Base-by-base conservation (phyloP, 2,329 filamentous ascomycete genomes). In the Apiospora sp. region DNA sequence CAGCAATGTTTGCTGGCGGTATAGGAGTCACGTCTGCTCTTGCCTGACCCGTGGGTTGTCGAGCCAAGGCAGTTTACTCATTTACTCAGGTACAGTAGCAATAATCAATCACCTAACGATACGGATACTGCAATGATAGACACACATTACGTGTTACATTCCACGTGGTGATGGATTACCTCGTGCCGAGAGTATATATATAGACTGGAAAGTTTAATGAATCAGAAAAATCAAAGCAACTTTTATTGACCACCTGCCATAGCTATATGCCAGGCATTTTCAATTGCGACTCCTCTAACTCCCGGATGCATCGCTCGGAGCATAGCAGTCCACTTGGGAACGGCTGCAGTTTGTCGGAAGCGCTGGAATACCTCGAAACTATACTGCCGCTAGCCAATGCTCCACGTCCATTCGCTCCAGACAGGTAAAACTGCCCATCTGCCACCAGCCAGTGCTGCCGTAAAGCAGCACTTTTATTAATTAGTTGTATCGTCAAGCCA, bases 1-100 rank as follows among this genome's bases (percentile, higher is more conserved):
- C 81, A 3, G 82, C 86, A 6, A 87, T 90, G 76, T 92, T 93
- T 82, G 86, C 78, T 0, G 85, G 85, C 0, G 91, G 89, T 1
- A 82, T 86, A 46, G 77, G 72, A 16, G 67, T 74, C 4, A 77
- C 76, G 16, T 37, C 61, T 4, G 19, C 37, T 16, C 54, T 73
- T 64, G 54, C 16, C 22, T 61, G 34, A 64, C 34, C 22, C 19
- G 8, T 19, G 12, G 19, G 6, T 19, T 64, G 41, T 10, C 8
- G 10, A 30, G 54, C 16, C 8, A 12, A 19, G 37, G 37, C 1
- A 8, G 10, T 8, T 10, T 10, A 41, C 10, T 41, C 30, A n/a
- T 5, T 19, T 27, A 37, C 12, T 13, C 8, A n/a, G 12, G 30
- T 37, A 13, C 19, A 37, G 16, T 58, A 58, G 27, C 27, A 30